phyloP scores from a whole-genome alignment of 441 rosid genomes.

The Mallotus japonicus region DNA sequence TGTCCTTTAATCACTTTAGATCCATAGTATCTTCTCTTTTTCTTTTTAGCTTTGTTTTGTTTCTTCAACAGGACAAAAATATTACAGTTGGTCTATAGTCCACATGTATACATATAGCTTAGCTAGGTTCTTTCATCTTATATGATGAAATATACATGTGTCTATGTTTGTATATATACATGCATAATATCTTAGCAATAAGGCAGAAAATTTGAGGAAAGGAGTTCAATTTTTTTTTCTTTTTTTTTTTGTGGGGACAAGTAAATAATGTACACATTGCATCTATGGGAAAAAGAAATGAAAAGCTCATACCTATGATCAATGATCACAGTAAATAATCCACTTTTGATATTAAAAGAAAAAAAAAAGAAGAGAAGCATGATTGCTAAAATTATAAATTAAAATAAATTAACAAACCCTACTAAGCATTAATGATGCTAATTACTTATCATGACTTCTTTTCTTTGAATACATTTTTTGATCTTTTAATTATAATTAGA shows the following conservation, averaged over 20 bases:
- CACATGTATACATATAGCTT: neutral
- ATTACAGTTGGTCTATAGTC: neutral
- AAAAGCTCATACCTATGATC: conserved; percentile 1
- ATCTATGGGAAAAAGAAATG: conserved; percentile 3
- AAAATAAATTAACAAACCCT: neutral
- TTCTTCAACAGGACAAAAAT: neutral
- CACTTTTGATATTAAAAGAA: neutral
- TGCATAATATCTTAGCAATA: neutral
- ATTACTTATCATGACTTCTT: neutral
- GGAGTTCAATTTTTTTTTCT: neutral
- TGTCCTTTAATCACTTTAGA: neutral
- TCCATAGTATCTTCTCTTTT: neutral
- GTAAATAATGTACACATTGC: conserved; percentile 12
- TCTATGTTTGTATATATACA: neutral
- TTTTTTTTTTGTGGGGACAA: conserved; percentile 2
- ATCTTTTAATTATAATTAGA: neutral
- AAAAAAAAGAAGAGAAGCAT: neutral
- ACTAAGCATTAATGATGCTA: neutral
- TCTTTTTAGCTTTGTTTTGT: neutral
- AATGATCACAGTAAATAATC: conserved; percentile 10
- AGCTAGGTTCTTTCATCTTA: neutral
- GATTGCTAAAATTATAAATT: neutral
- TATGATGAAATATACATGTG: neutral
- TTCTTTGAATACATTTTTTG: neutral
- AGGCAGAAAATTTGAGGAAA: neutral